phyloP scores from a whole-genome alignment of 495 filamentous ascomycete genomes.

The Sphaerosporella brunnea region DNA sequence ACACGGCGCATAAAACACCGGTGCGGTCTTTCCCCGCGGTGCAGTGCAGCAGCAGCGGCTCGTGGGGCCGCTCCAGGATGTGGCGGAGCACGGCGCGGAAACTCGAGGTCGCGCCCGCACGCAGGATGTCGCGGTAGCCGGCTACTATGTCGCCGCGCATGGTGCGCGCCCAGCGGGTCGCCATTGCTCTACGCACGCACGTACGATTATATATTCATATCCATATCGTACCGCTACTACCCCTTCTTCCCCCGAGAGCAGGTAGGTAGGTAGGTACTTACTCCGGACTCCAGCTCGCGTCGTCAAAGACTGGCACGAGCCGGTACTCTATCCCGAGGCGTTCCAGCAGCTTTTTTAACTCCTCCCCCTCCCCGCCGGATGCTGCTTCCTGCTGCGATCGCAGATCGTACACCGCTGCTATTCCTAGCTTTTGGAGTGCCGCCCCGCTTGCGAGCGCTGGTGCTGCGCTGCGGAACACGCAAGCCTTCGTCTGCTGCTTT shows the following conservation, averaged over 20 bases:
- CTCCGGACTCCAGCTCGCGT: slow-evolving; percentile 40
- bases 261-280: slow-evolving; percentile 19
- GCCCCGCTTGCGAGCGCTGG: slow-evolving; percentile 2
- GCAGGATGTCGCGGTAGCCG: slow-evolving; percentile 23
- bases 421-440: slow-evolving; percentile 21
- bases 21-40: slow-evolving; percentile 48
- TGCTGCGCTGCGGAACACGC: slow-evolving; percentile 42
- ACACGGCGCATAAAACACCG: slow-evolving; percentile 41
- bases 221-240: no score
- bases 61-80: slow-evolving; percentile 11
- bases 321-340: slow-evolving; percentile 32
- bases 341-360: no score
- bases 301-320: slow-evolving; percentile 37
- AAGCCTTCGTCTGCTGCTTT: no score
- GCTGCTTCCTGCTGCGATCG: slow-evolving; percentile 33
- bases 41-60: slow-evolving; percentile 40
- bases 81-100: slow-evolving; percentile 30
- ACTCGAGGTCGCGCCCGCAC: slow-evolving; percentile 15
- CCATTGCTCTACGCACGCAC: slow-evolving; percentile 11
- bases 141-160: slow-evolving; percentile 31
- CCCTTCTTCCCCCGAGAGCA: neutral
- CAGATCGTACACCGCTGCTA: slow-evolving; percentile 48
- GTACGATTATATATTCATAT: no score
- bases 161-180: neutral
- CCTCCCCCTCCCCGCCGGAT: no score